Conservation (phyloP, 164 flowering plant genomes). For the Stephania japonica region DNA sequence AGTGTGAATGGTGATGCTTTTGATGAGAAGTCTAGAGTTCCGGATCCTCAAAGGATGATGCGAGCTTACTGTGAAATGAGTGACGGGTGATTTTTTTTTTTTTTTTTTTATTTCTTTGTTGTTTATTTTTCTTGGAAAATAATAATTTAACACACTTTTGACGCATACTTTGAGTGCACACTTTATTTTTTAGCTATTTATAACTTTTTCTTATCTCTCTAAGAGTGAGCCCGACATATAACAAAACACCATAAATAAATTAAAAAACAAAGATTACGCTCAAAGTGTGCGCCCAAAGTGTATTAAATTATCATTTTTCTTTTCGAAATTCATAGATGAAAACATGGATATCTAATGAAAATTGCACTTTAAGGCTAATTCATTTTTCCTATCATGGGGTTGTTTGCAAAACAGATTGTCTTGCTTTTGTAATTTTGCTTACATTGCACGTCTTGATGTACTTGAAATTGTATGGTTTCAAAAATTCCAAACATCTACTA, state of each 20-base stretch:
- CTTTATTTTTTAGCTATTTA: too few species aligned
- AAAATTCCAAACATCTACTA: background rate
- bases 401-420: background rate
- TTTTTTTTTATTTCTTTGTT: background rate
- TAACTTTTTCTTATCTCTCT: too few species aligned
- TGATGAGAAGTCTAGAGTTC: slow-evolving; percentile 58
- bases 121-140: too few species aligned
- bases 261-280: too few species aligned
- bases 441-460: background rate
- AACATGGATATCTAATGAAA: background rate
- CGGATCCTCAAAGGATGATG: slow-evolving; percentile 86
- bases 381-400: background rate
- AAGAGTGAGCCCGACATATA: too few species aligned
- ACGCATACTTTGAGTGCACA: too few species aligned
- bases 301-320: too few species aligned
- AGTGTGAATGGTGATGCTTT: slow-evolving; percentile 83
- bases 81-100: slow-evolving; percentile 79
- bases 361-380: background rate
- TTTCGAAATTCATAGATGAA: background rate
- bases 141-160: too few species aligned
- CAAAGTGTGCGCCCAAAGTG: too few species aligned
- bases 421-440: background rate
- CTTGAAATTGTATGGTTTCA: background rate
- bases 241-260: too few species aligned
- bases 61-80: slow-evolving; percentile 83